These are phyloP conservation scores for Singerocomus inundabilis DNA, from an alignment of 1,284 basidiomycete species.

Conservation along the genomic window DNA sequence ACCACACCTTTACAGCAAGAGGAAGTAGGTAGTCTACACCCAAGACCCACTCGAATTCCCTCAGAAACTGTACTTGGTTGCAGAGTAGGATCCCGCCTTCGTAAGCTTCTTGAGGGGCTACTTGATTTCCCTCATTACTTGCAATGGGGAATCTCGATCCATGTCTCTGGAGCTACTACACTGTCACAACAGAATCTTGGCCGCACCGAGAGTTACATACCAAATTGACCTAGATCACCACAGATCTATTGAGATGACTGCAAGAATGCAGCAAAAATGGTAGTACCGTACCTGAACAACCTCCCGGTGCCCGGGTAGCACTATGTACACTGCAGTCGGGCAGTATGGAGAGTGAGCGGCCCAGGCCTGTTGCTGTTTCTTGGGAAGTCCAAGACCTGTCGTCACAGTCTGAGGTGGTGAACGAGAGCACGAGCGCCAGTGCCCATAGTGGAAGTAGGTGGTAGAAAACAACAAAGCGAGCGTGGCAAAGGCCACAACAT, in stretches of 20 bases:
- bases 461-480: too few species aligned
- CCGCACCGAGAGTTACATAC: constrained; percentile 37
- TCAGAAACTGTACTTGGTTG: constrained; percentile 61
- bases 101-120: constrained; percentile 53
- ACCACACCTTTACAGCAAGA: constrained; percentile 54
- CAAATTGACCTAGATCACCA: constrained; percentile 51
- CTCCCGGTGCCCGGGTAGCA: too few species aligned
- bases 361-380: constrained; percentile 43
- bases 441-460: too few species aligned
- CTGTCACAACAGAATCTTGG: constrained; percentile 7
- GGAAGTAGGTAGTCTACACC: constrained; percentile 60
- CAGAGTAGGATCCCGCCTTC: constrained; percentile 42
- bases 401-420: background rate
- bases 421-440: too few species aligned
- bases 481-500: too few species aligned
- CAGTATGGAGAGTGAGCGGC: too few species aligned
- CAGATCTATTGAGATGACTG: background rate
- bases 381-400: constrained; percentile 13
- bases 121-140: constrained; percentile 41
- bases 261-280: background rate
- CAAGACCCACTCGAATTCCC: constrained; percentile 60
- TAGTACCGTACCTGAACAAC: constrained; percentile 48
- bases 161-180: too few species aligned
- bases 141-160: constrained; percentile 76
- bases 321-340: too few species aligned